Base-by-base conservation (phyloP, 306 rosid species). In the Dryas drummondii region DNA sequence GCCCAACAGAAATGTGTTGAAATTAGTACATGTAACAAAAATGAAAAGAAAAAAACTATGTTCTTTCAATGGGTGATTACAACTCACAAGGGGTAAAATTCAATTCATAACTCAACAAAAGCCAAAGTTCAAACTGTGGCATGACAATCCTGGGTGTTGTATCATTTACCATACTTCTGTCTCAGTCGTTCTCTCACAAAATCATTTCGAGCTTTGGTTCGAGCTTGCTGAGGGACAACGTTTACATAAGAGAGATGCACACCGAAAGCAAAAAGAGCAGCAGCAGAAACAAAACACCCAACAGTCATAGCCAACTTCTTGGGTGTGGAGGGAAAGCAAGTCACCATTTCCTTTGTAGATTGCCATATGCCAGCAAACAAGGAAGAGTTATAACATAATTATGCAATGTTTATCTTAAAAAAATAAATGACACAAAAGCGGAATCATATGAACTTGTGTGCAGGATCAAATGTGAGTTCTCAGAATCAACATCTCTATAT, bases 311-410 rank as follows among this genome's bases (percentile, higher is more conserved):
- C 91, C 78, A 80, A 56, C 78, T 85, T 91, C 93, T 76, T 87
- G 16, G 97, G 96, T 0, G 96, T 87, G 66, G 94, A 86, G 4
- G 98, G 94, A 71, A 78, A 93, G 82, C 97, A 93, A 80, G 65
- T 2, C 70, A 76, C 92, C 98, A 93, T 91, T 77, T 75, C 58
- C 67, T 71, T 27, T 5, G 7, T 13, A 65, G 17, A 65, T 44
- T 12, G 16, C 54, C 45, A 1, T 26, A 57, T 58, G 32, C n/a
- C 76, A 46, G 22, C 7, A 71, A 57, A 45, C 46, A 46, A 57
- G 54, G 44, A 45, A 60, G 17, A 2, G 4, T 5, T 3, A 14
- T 62, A 62, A 26, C 3, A 45, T 0, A 3, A 2, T 11, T 7
- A 2, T 15, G n/a, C 45, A 60, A 4, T 32, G 45, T 59, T 32